A percentile compares a stretch with the other conserved stretches of the same genome.
phyloP scores from a whole-genome alignment of 805 yeast species.

The Sugiyamaella marilandica region DNA sequence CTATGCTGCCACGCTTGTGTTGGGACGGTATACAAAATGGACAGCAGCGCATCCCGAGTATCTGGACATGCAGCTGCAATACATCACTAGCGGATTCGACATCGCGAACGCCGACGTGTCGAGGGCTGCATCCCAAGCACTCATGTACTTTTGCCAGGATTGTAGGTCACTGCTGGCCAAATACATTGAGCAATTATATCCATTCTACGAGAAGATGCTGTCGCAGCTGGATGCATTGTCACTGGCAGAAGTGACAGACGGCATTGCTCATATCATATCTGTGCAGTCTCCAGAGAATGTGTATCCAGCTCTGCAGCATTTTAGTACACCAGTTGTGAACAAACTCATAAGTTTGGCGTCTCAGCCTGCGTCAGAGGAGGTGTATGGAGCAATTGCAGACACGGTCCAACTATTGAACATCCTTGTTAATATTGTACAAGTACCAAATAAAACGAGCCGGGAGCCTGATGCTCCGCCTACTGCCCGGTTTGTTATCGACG shows the following conservation, averaged over 20 bases:
- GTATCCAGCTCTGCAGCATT: slow-evolving; percentile 51
- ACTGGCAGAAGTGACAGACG: slow-evolving; percentile 77
- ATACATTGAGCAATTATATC: slow-evolving; percentile 68
- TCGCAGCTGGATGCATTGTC: slow-evolving; percentile 60
- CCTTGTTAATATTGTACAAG: slow-evolving; percentile 53
- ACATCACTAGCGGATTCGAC: slow-evolving; percentile 73
- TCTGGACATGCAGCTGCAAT: slow-evolving; percentile 76
- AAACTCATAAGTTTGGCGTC: slow-evolving; percentile 22
- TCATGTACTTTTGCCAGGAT: slow-evolving; percentile 92
- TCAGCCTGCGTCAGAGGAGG: slow-evolving; percentile 33
- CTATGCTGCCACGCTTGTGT: slow-evolving; percentile 86
- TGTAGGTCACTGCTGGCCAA: slow-evolving; percentile 63
- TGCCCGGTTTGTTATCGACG: slow-evolving; percentile 48
- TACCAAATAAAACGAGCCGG: slow-evolving; percentile 9
- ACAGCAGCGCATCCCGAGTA: slow-evolving; percentile 79
- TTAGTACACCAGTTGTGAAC: slow-evolving; percentile 61
- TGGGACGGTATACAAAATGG: slow-evolving; percentile 98
- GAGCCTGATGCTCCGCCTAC: slow-evolving; percentile 36
- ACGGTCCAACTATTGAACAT: slow-evolving; percentile 64
- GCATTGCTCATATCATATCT: slow-evolving; percentile 75
- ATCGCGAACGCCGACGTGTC: slow-evolving; percentile 50
- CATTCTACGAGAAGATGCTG: slow-evolving; percentile 59
- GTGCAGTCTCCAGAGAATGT: slow-evolving; percentile 50
- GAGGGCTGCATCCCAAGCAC: slow-evolving; percentile 86
- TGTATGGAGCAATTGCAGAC: slow-evolving; percentile 55